These are phyloP conservation scores for Schizosaccharomyces japonicus DNA, from an alignment of 805 yeast species.

Conservation along the genomic window DNA sequence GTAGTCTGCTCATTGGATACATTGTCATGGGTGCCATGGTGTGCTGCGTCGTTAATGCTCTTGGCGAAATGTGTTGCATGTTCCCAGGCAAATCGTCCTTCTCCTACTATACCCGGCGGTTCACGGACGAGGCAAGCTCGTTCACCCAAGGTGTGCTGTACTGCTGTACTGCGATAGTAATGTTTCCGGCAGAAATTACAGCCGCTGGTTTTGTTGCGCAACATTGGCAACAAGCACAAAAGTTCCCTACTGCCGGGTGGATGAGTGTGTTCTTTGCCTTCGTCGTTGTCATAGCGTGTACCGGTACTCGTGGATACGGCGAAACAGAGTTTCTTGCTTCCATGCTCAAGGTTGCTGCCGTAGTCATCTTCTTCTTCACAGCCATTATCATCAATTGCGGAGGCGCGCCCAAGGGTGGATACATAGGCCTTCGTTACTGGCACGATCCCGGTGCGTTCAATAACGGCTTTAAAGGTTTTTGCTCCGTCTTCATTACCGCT, in stretches of 20 bases:
- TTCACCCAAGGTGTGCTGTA: constrained; percentile 36
- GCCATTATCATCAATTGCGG: constrained; percentile 43
- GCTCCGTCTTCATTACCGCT: constrained; percentile 41
- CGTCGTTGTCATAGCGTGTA: constrained; percentile 21
- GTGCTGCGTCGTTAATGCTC: constrained; percentile 27
- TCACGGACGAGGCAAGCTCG: constrained; percentile 21
- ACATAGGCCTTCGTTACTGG: constrained; percentile 54
- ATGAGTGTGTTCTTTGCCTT: constrained; percentile 26
- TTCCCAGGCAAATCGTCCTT: constrained; percentile 43
- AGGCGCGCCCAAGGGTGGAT: constrained; percentile 53
- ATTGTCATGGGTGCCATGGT: constrained; percentile 27
- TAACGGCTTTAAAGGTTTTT: constrained; percentile 37
- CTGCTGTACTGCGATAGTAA: constrained; percentile 38
- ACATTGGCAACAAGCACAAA: constrained; percentile 23
- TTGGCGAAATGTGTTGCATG: constrained; percentile 41
- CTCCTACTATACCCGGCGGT: constrained; percentile 35
- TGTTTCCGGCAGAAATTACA: constrained; percentile 41
- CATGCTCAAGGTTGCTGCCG: constrained; percentile 36
- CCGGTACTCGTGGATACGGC: constrained; percentile 26
- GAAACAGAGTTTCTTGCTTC: constrained; percentile 33
- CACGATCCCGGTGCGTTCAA: constrained; percentile 44
- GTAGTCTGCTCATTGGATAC: background rate
- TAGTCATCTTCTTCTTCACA: constrained; percentile 41
- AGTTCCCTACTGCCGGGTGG: constrained; percentile 31
- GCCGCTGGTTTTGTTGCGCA: constrained; percentile 34